phyloP scores from a whole-genome alignment of 148 eudicot species.

The Fallopia convolvulus region DNA sequence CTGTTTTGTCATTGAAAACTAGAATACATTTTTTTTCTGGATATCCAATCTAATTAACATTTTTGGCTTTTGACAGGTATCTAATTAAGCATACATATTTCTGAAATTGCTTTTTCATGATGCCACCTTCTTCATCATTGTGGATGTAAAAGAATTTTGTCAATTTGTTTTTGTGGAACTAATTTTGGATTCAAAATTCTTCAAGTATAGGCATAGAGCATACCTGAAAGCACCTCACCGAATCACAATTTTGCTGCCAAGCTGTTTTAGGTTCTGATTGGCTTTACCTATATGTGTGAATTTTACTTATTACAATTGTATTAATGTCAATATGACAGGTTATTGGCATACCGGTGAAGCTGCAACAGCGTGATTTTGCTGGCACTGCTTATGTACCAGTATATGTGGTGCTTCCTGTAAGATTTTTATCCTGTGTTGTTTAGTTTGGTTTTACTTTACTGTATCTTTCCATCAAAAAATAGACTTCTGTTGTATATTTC shows the following conservation, averaged over 20 bases:
- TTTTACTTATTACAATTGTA: not conserved
- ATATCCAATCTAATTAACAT: not conserved
- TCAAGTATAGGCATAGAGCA: not conserved
- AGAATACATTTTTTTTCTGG: not conserved
- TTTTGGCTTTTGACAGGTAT: not conserved
- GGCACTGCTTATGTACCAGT: slow-evolving; percentile 85
- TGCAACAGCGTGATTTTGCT: slow-evolving; percentile 69
- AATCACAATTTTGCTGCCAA: not conserved
- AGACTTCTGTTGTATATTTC: not conserved
- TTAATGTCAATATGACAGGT: slow-evolving; percentile 27
- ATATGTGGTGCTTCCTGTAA: slow-evolving; percentile 85
- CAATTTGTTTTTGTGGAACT: not conserved
- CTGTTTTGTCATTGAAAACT: not conserved
- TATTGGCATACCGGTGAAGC: slow-evolving; percentile 41
- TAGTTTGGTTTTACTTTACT: not conserved
- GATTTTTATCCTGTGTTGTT: slow-evolving; percentile 17
- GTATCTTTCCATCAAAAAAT: not conserved
- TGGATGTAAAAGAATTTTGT: not conserved
- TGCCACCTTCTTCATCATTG: not conserved
- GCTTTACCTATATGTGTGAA: not conserved
- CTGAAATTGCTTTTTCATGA: not conserved
- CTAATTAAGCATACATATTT: not conserved
- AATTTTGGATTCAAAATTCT: not conserved
- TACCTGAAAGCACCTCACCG: not conserved
- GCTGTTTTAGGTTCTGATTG: not conserved